phyloP scores from a whole-genome alignment of 305 asterid species.

The Caryopteris hybrid region DNA sequence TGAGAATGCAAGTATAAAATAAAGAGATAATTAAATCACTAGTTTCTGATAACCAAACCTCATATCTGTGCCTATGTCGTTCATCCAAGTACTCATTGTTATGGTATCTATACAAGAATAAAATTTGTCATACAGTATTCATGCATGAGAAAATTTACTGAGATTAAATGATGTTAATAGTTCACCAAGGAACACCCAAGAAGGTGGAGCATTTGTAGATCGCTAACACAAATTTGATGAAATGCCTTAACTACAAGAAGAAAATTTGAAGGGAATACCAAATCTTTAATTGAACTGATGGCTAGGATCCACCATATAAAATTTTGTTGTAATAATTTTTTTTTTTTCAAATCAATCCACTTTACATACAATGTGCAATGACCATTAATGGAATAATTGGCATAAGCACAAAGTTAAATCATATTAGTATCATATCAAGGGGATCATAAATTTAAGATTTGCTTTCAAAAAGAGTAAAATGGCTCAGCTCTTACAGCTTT shows the following conservation, averaged over 20 bases:
- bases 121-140: slow-evolving; percentile 6
- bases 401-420: background rate
- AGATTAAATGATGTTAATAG: background rate
- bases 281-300: background rate
- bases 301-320: background rate
- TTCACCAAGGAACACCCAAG: background rate
- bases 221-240: background rate
- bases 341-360: background rate
- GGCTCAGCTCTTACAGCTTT: slow-evolving; percentile 55
- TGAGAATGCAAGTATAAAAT: slow-evolving; percentile 2
- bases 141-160: background rate
- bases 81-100: slow-evolving; percentile 74
- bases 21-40: background rate
- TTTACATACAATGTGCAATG: background rate
- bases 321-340: background rate
- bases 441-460: background rate
- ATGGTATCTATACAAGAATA: slow-evolving; percentile 52
- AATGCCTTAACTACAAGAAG: background rate
- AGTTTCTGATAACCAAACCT: slow-evolving; percentile 42
- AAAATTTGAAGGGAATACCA: background rate
- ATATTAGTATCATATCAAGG: background rate
- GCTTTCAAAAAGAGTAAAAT: background rate
- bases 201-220: background rate
- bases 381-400: background rate
- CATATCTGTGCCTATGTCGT: slow-evolving; percentile 94